Evolutionary conservation across 2,329 filamentous ascomycete species (phyloP).

Genomic region (Rhytidhysteron rufulum): DNA sequence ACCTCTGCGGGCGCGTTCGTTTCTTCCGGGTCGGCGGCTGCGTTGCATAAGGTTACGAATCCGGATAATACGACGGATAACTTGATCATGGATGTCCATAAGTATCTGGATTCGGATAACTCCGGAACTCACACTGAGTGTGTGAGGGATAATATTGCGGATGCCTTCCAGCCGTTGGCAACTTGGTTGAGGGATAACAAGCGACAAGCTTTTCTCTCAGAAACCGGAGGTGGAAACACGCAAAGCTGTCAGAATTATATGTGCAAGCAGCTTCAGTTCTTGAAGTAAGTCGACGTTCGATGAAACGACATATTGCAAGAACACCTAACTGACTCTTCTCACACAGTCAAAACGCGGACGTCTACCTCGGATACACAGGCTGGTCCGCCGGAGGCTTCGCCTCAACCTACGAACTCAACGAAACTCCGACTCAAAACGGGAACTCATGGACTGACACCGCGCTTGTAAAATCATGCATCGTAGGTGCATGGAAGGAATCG

Average conservation of each 20-base stretch:
- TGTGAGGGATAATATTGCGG: conserved; percentile 29
- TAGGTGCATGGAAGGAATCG: conserved; percentile 1
- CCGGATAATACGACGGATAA: conserved; percentile 55
- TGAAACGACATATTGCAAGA: background rate
- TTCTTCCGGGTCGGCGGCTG: conserved; percentile 33
- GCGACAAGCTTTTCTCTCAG: conserved; percentile 37
- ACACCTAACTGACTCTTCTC: conserved; percentile 4
- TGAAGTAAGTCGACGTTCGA: conserved; percentile 16
- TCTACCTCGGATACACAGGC: conserved; percentile 25
- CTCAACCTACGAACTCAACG: conserved; percentile 18
- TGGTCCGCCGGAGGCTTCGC: conserved; percentile 30
- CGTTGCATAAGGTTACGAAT: conserved; percentile 54
- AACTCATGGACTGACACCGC: conserved; percentile 15
- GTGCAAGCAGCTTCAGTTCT: conserved; percentile 29
- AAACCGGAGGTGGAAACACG: conserved; percentile 40
- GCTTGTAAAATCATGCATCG: conserved; percentile 16
- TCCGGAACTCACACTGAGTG: conserved; percentile 34
- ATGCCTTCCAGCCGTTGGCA: conserved; percentile 32
- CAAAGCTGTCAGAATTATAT: conserved; percentile 28
- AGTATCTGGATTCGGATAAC: conserved; percentile 40
- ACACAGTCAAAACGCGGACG: conserved; percentile 22
- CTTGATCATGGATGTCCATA: conserved; percentile 46
- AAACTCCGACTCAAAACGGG: conserved; percentile 18
- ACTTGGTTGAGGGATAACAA: conserved; percentile 35
- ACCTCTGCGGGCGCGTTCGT: conserved; percentile 33